phyloP scores from a whole-genome alignment of 768 basidiomycete genomes.

The Xerocomus brunneocitrinus region DNA sequence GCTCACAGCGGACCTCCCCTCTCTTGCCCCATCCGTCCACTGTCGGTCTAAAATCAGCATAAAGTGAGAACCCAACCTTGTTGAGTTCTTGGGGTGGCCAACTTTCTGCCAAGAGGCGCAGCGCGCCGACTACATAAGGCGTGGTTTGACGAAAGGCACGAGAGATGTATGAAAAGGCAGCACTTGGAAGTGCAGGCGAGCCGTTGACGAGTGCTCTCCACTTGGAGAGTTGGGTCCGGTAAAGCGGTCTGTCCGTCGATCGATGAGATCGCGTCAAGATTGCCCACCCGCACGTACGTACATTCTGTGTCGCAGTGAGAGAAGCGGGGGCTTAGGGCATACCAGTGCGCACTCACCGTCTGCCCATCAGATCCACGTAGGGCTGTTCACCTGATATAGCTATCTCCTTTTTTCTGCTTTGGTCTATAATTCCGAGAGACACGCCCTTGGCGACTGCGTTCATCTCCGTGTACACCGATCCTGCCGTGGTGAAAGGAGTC shows the following conservation, averaged over 20 bases:
- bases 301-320: slow-evolving; percentile 31
- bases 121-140: slow-evolving; percentile 71
- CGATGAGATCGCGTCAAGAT: not conserved
- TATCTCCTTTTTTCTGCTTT: slow-evolving; percentile 47
- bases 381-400: slow-evolving; percentile 63
- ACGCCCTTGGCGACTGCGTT: slow-evolving; percentile 85
- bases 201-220: slow-evolving; percentile 83
- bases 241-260: slow-evolving; percentile 59
- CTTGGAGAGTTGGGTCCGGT: slow-evolving; percentile 58
- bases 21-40: slow-evolving; percentile 82
- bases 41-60: slow-evolving; percentile 81
- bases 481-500: slow-evolving; percentile 34
- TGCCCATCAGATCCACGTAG: slow-evolving; percentile 82
- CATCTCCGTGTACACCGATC: slow-evolving; percentile 91
- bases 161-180: slow-evolving; percentile 83
- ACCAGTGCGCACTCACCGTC: slow-evolving; percentile 43
- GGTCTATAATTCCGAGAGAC: slow-evolving; percentile 71
- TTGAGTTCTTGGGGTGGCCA: slow-evolving; percentile 59
- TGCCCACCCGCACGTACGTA: slow-evolving; percentile 23
- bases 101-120: slow-evolving; percentile 62
- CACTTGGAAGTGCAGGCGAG: slow-evolving; percentile 60
- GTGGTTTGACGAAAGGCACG: slow-evolving; percentile 76
- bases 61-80: slow-evolving; percentile 67
- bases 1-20: slow-evolving; percentile 66
- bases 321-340: not conserved